These are phyloP conservation scores for Mycena pura DNA, from an alignment of 768 basidiomycete species.

Conservation along the genomic window DNA sequence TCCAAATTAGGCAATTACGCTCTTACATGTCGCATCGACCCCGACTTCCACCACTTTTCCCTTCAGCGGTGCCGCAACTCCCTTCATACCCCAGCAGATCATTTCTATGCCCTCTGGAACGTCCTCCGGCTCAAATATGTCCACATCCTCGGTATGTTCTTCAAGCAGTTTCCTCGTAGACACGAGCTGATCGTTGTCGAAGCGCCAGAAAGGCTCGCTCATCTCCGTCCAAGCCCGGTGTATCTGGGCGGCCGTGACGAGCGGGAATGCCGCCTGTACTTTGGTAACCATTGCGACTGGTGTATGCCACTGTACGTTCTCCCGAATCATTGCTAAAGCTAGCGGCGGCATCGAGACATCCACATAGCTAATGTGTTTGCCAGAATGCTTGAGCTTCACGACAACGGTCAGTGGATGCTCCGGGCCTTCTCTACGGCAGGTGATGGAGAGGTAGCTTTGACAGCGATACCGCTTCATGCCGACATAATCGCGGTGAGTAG, in stretches of 20 bases:
- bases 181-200: conserved; percentile 11
- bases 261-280: conserved; percentile 40
- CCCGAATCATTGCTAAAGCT: conserved; percentile 29
- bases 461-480: conserved; percentile 37
- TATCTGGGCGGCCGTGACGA: conserved; percentile 31
- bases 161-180: conserved; percentile 10
- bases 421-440: conserved; percentile 12
- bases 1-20: background rate
- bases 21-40: conserved; percentile 26
- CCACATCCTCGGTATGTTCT: conserved; percentile 6
- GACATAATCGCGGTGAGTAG: conserved; percentile 32
- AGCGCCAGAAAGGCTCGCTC: conserved; percentile 34
- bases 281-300: conserved; percentile 37
- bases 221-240: conserved; percentile 34
- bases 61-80: conserved; percentile 3
- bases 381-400: conserved; percentile 18
- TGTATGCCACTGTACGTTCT: conserved; percentile 32
- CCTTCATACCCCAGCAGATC: conserved; percentile 25
- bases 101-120: conserved; percentile 25
- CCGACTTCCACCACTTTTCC: conserved; percentile 20
- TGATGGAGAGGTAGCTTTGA: conserved; percentile 24
- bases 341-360: conserved; percentile 32
- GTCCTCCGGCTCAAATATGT: background rate
- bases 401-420: background rate
- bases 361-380: conserved; percentile 29